These are phyloP conservation scores for Solanum chilense DNA, from an alignment of 257 asterid genomes.

Conservation along the genomic window DNA sequence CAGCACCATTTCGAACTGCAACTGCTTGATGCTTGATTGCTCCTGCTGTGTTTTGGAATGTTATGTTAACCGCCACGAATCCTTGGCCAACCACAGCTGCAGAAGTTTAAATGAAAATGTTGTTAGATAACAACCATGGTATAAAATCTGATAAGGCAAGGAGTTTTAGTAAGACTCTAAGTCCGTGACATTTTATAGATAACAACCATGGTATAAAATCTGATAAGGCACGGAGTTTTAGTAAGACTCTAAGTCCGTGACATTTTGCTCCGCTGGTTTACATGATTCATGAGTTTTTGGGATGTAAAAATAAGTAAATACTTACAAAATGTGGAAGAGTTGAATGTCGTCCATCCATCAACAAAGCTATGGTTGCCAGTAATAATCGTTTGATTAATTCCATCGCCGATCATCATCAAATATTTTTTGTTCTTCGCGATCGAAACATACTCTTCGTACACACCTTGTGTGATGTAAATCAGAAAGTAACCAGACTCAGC, in stretches of 20 bases:
- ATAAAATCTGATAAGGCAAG: too few relatives aligned
- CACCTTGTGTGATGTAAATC: constrained; percentile 46
- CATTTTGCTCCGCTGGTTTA: not conserved
- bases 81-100: constrained; percentile 57
- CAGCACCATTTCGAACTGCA: constrained; percentile 63
- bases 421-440: constrained; percentile 46
- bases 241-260: too few relatives aligned
- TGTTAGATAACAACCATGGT: too few relatives aligned
- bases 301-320: not conserved
- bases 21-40: constrained; percentile 73
- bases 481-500: constrained; percentile 39
- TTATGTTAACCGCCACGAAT: constrained; percentile 42
- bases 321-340: constrained; percentile 54
- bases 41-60: constrained; percentile 77
- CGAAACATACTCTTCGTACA: constrained; percentile 59
- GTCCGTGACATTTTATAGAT: too few relatives aligned
- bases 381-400: constrained; percentile 51
- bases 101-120: too few relatives aligned
- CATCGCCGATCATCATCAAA: constrained; percentile 74
- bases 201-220: too few relatives aligned
- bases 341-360: constrained; percentile 84
- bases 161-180: too few relatives aligned
- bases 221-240: too few relatives aligned
- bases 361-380: constrained; percentile 58
- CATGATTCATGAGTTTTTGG: not conserved